phyloP scores from a whole-genome alignment of 148 eudicot species.

The Camellia granthamiana region DNA sequence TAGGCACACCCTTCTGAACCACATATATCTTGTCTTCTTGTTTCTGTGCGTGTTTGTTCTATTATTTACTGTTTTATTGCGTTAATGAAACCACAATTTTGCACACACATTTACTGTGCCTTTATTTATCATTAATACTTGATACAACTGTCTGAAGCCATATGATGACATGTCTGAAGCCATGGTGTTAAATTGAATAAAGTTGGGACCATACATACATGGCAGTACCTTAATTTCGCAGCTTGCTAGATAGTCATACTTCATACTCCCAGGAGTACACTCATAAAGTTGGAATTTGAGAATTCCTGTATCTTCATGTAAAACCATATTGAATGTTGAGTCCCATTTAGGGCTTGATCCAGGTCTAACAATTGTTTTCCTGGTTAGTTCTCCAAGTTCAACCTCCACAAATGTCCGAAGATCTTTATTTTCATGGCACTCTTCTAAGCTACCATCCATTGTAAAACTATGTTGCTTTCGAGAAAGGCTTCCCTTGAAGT shows the following conservation, averaged over 20 bases:
- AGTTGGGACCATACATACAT: neutral
- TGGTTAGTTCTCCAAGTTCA: conserved; percentile 80
- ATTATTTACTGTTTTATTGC: too few relatives aligned
- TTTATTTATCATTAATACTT: neutral
- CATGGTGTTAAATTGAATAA: neutral
- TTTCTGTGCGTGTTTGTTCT: too few relatives aligned
- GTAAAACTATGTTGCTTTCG: conserved; percentile 34
- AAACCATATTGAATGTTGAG: conserved; percentile 78
- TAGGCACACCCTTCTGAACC: too few relatives aligned
- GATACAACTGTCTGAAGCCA: neutral
- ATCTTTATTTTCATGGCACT: conserved; percentile 38
- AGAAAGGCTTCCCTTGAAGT: conserved; percentile 53
- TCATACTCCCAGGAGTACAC: conserved; percentile 67
- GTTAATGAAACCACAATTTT: too few relatives aligned
- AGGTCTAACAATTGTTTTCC: conserved; percentile 61
- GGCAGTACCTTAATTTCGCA: conserved; percentile 88
- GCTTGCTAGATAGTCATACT: conserved; percentile 71
- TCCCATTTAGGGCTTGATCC: conserved; percentile 83
- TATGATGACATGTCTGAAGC: neutral
- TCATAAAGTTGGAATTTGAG: conserved; percentile 76
- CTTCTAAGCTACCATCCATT: conserved; percentile 36
- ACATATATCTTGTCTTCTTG: too few relatives aligned
- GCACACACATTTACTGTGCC: neutral
- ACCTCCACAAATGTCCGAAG: conserved; percentile 88
- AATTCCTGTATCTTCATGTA: conserved; percentile 73